Evolutionary conservation across 169 alveolate species (phyloP).

Genomic region (Cryptosporidium sp.): DNA sequence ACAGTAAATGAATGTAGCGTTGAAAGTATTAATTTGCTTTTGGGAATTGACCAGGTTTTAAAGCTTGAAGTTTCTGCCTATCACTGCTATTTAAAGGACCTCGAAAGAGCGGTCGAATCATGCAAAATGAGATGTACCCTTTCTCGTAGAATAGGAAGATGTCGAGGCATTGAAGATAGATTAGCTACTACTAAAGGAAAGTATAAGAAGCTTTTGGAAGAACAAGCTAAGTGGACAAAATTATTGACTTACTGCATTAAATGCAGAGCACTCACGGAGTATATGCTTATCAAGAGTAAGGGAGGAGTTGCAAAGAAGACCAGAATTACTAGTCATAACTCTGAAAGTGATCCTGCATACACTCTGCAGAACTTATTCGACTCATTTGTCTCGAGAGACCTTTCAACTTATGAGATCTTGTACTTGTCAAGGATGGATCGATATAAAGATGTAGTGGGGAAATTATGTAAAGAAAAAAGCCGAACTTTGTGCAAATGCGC

Average conservation of each 20-base stretch:
- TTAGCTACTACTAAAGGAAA: background rate
- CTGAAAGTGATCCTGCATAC: slow-evolving; percentile 1
- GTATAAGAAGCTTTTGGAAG: background rate
- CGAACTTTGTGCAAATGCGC: slow-evolving; percentile 3
- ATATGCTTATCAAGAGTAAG: background rate
- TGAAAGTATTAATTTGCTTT: background rate
- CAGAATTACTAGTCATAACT: background rate
- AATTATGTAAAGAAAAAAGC: background rate
- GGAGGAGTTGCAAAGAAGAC: slow-evolving; percentile 1
- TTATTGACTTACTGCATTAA: background rate
- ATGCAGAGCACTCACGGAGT: slow-evolving; percentile 7
- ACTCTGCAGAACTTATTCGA: background rate
- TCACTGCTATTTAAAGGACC: background rate
- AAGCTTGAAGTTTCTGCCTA: background rate
- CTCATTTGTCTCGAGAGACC: background rate
- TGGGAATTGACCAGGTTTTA: background rate
- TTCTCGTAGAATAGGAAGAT: slow-evolving; percentile 4
- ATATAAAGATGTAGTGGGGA: background rate
- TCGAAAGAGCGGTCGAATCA: background rate
- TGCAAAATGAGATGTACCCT: slow-evolving; percentile 3
- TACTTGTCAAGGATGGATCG: background rate
- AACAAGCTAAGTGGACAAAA: background rate
- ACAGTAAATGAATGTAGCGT: background rate
- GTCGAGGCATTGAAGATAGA: background rate
- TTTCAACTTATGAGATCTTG: background rate